These are phyloP conservation scores for Chlorociboria aeruginascens DNA, from an alignment of 495 filamentous ascomycete genomes.

Conservation along the genomic window DNA sequence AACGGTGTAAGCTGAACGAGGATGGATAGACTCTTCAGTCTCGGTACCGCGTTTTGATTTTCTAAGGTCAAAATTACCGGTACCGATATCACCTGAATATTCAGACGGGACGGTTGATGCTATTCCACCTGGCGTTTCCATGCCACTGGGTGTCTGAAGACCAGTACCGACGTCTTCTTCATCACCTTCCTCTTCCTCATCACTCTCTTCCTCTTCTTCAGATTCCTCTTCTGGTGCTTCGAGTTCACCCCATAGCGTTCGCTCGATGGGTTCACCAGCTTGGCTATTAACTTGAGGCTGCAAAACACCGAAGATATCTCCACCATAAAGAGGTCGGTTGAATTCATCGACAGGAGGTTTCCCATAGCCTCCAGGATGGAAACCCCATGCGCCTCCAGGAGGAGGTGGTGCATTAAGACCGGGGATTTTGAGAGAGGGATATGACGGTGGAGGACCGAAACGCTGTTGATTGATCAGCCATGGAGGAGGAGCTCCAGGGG, in stretches of 20 bases:
- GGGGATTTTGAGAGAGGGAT: conserved; percentile 83
- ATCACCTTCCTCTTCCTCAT: conserved; percentile 63
- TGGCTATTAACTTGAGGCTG: conserved; percentile 40
- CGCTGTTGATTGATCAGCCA: conserved; percentile 97
- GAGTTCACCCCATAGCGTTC: conserved; percentile 87
- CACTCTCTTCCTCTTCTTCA: conserved; percentile 69
- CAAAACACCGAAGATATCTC: conserved; percentile 83
- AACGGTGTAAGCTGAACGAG: conserved; percentile 74
- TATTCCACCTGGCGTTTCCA: conserved; percentile 74
- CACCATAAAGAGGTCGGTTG: conserved; percentile 80
- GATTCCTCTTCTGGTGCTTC: conserved; percentile 71
- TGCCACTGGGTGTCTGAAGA: conserved; percentile 59
- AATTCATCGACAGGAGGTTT: conserved; percentile 92
- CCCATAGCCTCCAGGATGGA: conserved; percentile 89
- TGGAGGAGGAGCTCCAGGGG: conserved; percentile 84
- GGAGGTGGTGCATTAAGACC: conserved; percentile 93
- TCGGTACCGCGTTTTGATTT: conserved; percentile 80
- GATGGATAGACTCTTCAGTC: conserved; percentile 68
- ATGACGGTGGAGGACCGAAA: conserved; percentile 84
- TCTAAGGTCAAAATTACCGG: conserved; percentile 82
- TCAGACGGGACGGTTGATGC: conserved; percentile 70
- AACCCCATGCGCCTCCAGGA: conserved; percentile 89
- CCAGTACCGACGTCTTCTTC: conserved; percentile 47
- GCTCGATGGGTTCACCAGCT: conserved; percentile 73
- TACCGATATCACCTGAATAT: conserved; percentile 52